A percentile compares a stretch with the other conserved stretches of the same genome.
Conservation (phyloP, 164 flowering plant genomes). For the Annona squamosa region DNA sequence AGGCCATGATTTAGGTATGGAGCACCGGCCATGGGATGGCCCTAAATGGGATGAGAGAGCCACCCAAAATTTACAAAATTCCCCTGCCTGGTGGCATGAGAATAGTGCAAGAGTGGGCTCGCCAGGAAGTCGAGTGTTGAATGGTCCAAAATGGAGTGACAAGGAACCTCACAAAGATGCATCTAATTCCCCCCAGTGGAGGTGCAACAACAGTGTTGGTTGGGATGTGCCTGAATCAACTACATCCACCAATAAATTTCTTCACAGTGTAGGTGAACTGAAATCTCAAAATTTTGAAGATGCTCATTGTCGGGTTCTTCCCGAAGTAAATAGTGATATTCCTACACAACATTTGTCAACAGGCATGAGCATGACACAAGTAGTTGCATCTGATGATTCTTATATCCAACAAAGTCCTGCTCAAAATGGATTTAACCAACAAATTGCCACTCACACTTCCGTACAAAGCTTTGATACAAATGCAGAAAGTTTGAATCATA, state of each 20-base stretch:
- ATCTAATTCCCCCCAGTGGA: slow-evolving; percentile 7
- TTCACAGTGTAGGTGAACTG: slow-evolving; percentile 10
- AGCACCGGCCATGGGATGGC: slow-evolving; percentile 1
- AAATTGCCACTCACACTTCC: slow-evolving; percentile 5
- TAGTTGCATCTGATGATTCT: slow-evolving; percentile 9
- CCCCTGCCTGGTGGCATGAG: background rate
- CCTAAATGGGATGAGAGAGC: slow-evolving; percentile 2
- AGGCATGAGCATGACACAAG: background rate
- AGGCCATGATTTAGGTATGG: background rate
- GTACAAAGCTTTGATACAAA: slow-evolving; percentile 10
- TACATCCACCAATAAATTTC: background rate
- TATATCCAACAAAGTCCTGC: slow-evolving; percentile 2
- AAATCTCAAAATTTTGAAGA: slow-evolving; percentile 13
- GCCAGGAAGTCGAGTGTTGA: background rate
- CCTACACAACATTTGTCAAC: too few relatives aligned
- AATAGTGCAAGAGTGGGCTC: background rate
- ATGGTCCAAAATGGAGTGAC: background rate
- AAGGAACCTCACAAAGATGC: background rate
- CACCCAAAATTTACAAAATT: background rate
- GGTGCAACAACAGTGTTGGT: background rate
- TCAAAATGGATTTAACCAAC: slow-evolving; percentile 1
- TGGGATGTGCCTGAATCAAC: slow-evolving; percentile 2
- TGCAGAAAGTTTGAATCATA: slow-evolving; percentile 11
- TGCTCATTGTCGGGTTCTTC: background rate
- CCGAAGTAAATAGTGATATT: too few relatives aligned